Base-by-base conservation (phyloP, 371 early-diverging fungal species). In the Gilbertella persicaria region DNA sequence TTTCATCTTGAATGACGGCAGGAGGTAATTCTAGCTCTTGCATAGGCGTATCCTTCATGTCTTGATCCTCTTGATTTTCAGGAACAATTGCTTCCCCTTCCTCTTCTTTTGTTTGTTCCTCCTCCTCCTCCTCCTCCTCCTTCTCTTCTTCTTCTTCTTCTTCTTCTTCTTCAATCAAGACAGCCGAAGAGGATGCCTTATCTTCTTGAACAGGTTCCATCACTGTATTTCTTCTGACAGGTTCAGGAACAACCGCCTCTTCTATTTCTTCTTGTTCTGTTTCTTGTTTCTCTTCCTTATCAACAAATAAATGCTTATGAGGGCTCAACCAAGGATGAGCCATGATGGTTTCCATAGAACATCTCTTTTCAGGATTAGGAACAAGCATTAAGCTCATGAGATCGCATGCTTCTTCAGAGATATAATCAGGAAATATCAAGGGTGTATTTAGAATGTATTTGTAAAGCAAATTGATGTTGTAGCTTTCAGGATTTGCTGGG, bases 401-500 rank as follows among this genome's bases (percentile, higher is more conserved):
- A 62, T 88, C 83, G 36, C 89, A 80, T 4, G 97, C 95, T 46
- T 85, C 87, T 8, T 78, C 63, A 26, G 89, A 82, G 53, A 97
- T 89, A 67, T 93, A 87, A 9, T 95, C 93, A 1, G 97, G 97
- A 62, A 93, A 33, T 13, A 33, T 33, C 2, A 33, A 13, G 66
- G 55, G 12, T 33, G 97, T 95, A 43, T 90, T 90, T 53, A 96
- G 67, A 53, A 97, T 97, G 62, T 97, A 96, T 67, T 93, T 91
- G 84, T 97, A 97, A 17, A 97, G 82, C 62, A 92, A 79, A 65
- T 95, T 95, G 79, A 97, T 93, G 69, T 96, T 95, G 70, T 96
- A 95, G 28, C 95, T 93, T 44, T 96, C 96, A 16, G 97, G 97
- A 68, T 98, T 97, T 9, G 82, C 86, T 6, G 97, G 96, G 71